phyloP scores from a whole-genome alignment of 768 basidiomycete genomes.

The Sarcodon sp. region DNA sequence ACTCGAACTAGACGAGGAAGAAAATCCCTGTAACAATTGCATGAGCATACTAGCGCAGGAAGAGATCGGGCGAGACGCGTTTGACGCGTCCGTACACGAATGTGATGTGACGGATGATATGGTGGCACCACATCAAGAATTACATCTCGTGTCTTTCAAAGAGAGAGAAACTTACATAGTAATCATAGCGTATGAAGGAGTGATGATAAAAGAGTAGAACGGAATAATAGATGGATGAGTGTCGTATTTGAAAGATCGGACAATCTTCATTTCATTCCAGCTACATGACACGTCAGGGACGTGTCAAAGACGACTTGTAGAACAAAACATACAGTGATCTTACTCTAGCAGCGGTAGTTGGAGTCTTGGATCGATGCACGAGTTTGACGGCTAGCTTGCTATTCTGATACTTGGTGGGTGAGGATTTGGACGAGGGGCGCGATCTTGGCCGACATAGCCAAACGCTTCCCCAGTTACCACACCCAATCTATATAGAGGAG shows the following conservation, averaged over 20 bases:
- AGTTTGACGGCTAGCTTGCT: slow-evolving; percentile 82
- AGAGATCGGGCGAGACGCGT: neutral
- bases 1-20: slow-evolving; percentile 83
- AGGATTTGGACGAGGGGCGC: slow-evolving; percentile 15
- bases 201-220: slow-evolving; percentile 91
- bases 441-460: slow-evolving; percentile 65
- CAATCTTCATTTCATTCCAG: slow-evolving; percentile 98
- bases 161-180: slow-evolving; percentile 56
- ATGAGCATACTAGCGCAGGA: neutral
- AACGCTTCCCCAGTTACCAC: slow-evolving; percentile 89
- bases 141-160: neutral
- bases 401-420: slow-evolving; percentile 25
- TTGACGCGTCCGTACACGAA: neutral
- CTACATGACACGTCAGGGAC: slow-evolving; percentile 22
- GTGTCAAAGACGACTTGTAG: neutral
- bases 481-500: slow-evolving; percentile 49
- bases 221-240: slow-evolving; percentile 87
- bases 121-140: too few species aligned
- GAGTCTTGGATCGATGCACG: slow-evolving; percentile 73
- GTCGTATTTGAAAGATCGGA: slow-evolving; percentile 70
- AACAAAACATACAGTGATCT: slow-evolving; percentile 56
- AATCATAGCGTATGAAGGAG: slow-evolving; percentile 80
- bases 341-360: slow-evolving; percentile 79
- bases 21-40: slow-evolving; percentile 47
- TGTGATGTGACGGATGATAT: neutral